Evolutionary conservation across 2,329 filamentous ascomycete species (phyloP), one percentile per base, ranked within the genome.

Genomic region (Pezicula radicicola): DNA sequence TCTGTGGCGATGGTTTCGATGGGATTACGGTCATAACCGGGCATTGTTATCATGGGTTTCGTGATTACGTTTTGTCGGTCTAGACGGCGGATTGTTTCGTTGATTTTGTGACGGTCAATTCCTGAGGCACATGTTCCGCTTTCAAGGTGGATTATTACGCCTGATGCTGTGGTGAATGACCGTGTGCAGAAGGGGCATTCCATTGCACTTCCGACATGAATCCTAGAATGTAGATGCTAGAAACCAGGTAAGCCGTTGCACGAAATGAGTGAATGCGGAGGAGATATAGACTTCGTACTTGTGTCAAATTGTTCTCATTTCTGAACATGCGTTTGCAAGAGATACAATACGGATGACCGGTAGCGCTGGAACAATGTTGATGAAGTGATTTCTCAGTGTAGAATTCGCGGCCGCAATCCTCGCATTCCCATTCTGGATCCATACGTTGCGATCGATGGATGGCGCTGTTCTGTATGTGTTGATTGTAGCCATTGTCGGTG

Each of bases 111-210:
- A 9, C 77, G 75, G 60, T 78, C 74, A 2, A 84, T 41, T 3
- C 57, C 49, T 0, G 62, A 66, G 0, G 78, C 77, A 0, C 64
- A 63, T 0, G 72, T 72, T 48, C 83, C 87, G 0, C 70, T 65
- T n/a, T 77, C 76, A 1, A 60, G 66, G 56, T 87, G 84, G 1
- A 87, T 87, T 80, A 60, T 83, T 71, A 85, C 57, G 4, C 80
- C 83, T 1, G 76, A 79, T 2, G 81, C 79, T 0, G 76, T 75
- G 9, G 73, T 67, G 54, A 72, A 80, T 3, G 8, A 27, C 2
- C 44, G 53, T 35, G 69, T 61, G 66, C 84, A 87, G 60, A 81
- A 85, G 0, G 78, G 82, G 47, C 84, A 88, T 0, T 40, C 1
- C 7, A 83, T 63, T 2, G 63, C 63, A 0, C 45, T 52, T 49